Base-by-base conservation (phyloP, 2,329 filamentous ascomycete genomes). In the Rhinocladiella mackenziei region DNA sequence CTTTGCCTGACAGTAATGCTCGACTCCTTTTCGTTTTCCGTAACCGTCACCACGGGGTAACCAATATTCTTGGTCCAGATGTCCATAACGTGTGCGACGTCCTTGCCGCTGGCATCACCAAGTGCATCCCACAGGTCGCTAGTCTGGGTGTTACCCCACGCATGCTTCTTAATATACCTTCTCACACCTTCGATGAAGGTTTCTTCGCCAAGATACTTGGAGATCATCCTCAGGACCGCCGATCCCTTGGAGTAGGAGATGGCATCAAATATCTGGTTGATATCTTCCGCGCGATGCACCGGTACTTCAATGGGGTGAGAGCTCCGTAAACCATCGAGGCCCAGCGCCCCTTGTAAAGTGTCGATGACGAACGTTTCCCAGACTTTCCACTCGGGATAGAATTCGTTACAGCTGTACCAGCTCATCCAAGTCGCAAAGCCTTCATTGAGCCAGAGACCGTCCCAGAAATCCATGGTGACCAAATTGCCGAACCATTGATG, bases 401-500 rank as follows among this genome's bases (percentile, higher is more conserved):
- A 96, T 45, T 78, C 78, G 65, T 97, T 91, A 76, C 88, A 94
- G 31, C 86, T 89, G 69, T 92, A 92, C 87, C 88, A 84, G 49
- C 86, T 89, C 86, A 92, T 89, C 81, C 86, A 87, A 28, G 87
- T 94, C 22, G 88, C 87, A 58, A 94, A 94, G 25, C 87, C 87
- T 65, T 94, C 87, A 65, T 97, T 97, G 41, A 97, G 78, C 91
- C 91, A 97, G 5, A 97, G 72, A 42, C 89, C 91, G 66, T 96
- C 89, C 91, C 91, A 97, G 76, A 94, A 96, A 65, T 95, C 89
- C 89, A 96, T 96, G 40, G 91, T 96, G 19, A 96, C 91, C 40
- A 96, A 72, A 70, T 97, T 96, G 52, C 91, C 91, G 61, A 97
- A 97, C 91, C 91, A 97, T 68, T 96, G 91, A 68, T 97, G 91